These are phyloP conservation scores for Chlorokybus atmophyticus DNA, from an alignment of 139 green algal genomes.

Conservation along the genomic window DNA sequence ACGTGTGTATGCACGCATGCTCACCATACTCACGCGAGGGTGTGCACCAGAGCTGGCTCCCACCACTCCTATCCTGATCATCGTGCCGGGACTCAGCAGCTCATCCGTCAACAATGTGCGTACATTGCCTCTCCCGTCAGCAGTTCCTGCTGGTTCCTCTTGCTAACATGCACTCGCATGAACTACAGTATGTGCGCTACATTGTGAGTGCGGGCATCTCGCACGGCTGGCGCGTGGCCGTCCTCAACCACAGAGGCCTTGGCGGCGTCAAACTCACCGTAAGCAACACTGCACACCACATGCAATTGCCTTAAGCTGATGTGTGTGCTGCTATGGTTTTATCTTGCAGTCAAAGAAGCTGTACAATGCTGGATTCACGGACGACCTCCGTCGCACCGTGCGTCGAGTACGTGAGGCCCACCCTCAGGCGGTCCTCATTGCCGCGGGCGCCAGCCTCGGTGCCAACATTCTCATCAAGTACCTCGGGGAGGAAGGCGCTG, in stretches of 20 bases:
- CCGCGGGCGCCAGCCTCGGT: conserved; percentile 11
- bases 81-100: no score
- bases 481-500: conserved; percentile 21
- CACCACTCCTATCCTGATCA: no score
- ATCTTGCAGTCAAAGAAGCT: conserved; percentile 15
- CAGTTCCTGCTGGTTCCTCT: no score
- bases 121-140: no score
- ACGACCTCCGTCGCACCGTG: conserved; percentile 11
- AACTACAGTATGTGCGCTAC: conserved; percentile 12
- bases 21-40: no score
- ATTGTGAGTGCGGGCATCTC: not conserved
- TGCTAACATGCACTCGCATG: no score
- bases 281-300: conserved; percentile 1
- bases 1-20: no score
- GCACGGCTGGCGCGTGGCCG: conserved; percentile 13
- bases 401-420: not conserved
- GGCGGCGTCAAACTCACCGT: conserved; percentile 21
- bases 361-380: conserved; percentile 25
- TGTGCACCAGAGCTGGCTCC: no score
- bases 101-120: no score
- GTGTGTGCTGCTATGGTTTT: not conserved
- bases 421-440: conserved; percentile 5
- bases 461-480: conserved; percentile 30
- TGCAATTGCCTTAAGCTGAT: not conserved
- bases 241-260: conserved; percentile 19